These are phyloP conservation scores for Spathaspora boniae DNA, from an alignment of 805 yeast genomes.

Conservation along the genomic window DNA sequence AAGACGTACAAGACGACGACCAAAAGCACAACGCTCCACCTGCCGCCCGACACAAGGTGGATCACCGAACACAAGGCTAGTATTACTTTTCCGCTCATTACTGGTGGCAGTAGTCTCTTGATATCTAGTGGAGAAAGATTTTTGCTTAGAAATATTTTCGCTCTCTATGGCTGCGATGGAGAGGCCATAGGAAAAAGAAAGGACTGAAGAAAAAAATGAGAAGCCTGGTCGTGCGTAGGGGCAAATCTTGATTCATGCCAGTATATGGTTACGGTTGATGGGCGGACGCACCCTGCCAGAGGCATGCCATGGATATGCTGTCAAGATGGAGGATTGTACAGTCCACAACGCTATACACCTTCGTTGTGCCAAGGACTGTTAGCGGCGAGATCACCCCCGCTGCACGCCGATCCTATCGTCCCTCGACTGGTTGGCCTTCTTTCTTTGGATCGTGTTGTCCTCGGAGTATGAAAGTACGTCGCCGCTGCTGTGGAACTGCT, in stretches of 20 bases:
- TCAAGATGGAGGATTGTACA: no score
- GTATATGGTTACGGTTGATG: no score
- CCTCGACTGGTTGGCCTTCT: slow-evolving; percentile 7
- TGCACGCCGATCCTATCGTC: slow-evolving; percentile 22
- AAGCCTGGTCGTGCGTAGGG: no score
- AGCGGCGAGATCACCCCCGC: slow-evolving; percentile 11
- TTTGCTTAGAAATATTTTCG: slow-evolving; percentile 3
- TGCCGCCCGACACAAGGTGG: slow-evolving; percentile 41
- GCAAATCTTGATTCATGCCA: no score
- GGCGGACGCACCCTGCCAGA: no score
- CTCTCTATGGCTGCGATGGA: slow-evolving; percentile 11
- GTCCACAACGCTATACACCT: no score
- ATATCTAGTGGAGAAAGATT: neutral
- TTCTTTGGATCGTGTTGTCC: neutral
- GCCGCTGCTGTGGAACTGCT: slow-evolving; percentile 13
- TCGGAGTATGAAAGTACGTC: slow-evolving; percentile 65
- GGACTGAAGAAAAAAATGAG: no score
- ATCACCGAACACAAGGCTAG: slow-evolving; percentile 21
- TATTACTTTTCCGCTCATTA: slow-evolving; percentile 10
- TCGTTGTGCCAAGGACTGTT: no score
- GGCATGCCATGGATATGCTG: no score
- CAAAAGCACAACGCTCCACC: slow-evolving; percentile 33
- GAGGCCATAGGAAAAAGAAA: slow-evolving; percentile 4
- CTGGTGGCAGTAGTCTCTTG: neutral
- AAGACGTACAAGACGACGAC: slow-evolving; percentile 13